These are phyloP conservation scores for Passalora sequoiae DNA, from an alignment of 2,329 filamentous ascomycete species.

Conservation along the genomic window DNA sequence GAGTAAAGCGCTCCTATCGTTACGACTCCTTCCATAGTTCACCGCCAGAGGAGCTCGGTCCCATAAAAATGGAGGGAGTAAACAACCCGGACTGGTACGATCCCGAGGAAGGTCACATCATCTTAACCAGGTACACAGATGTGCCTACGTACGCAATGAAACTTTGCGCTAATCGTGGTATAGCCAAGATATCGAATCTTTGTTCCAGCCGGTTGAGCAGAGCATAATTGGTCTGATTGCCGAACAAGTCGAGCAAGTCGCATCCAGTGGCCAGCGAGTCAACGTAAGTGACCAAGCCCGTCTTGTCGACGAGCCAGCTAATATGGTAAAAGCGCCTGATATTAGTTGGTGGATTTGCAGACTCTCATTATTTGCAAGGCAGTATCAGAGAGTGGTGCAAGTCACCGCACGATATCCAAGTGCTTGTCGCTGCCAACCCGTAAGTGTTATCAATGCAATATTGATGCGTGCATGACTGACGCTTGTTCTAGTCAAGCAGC, in stretches of 20 bases:
- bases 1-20: slow-evolving; percentile 11
- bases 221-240: slow-evolving; percentile 5
- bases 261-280: background rate
- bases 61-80: slow-evolving; percentile 6
- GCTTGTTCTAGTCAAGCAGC: slow-evolving; percentile 11
- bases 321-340: slow-evolving; percentile 9
- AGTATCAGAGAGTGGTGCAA: slow-evolving; percentile 11
- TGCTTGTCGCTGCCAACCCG: slow-evolving; percentile 10
- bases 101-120: background rate
- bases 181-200: slow-evolving; percentile 2
- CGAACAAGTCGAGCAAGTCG: slow-evolving; percentile 1
- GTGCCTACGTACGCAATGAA: too few species aligned
- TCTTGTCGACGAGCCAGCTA: background rate
- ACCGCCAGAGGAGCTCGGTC: background rate
- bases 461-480: too few species aligned
- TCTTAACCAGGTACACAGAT: slow-evolving; percentile 1
- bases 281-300: background rate
- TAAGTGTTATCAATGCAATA: too few species aligned
- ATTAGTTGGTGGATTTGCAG: slow-evolving; percentile 16
- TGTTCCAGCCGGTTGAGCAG: slow-evolving; percentile 4
- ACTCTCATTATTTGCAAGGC: slow-evolving; percentile 11
- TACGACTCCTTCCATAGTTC: background rate
- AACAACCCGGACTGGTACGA: slow-evolving; percentile 4
- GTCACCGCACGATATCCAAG: slow-evolving; percentile 5
- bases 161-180: background rate